Evolutionary conservation across 2,329 filamentous ascomycete species (phyloP), one percentile per base, ranked within the genome.

Genomic region (Emergomyces orientalis): DNA sequence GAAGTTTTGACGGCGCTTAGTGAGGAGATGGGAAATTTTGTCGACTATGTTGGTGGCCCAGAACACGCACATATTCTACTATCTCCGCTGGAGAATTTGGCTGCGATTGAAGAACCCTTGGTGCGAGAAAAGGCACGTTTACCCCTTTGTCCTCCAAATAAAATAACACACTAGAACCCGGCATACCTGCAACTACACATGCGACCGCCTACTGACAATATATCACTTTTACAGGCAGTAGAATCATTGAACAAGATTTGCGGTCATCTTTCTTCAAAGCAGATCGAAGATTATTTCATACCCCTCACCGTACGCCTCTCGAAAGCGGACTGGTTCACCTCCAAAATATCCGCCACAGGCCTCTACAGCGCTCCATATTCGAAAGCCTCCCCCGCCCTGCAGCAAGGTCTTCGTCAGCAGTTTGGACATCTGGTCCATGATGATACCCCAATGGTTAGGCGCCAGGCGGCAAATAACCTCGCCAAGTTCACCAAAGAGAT

Each of bases 171-270:
- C 32, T 4, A 9, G 14, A 55, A 14, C 3, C 25, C 8, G 30
- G 49, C 14, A 52, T 30, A 30, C 9, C 11, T 27, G n/a, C 17
- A 41, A 27, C 11, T 9, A 49, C 22, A 13, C 22, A 25, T n/a
- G 22, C 22, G 22, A 14, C 22, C 30, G 6, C 13, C 22, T 37
- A 43, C 34, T 43, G 25, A 59, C 27, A 19, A 22, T 39, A 56
- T 39, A 32, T 56, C 56, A 13, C 45, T 39, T 14, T 56, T 43
- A n/a, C 71, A 97, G 93, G 94, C 94, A 68, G 94, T 99, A 74
- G 95, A 99, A 77, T 99, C 94, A 57, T 86, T 99, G 70, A 99
- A 99, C 85, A 99, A 97, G 82, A 97, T 99, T 77, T 97, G 94
- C 84, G 86, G 87, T 74, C 87, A 96, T 75, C 84, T 99, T 62